Evolutionary conservation across 139 green algal species (phyloP), one percentile per base, ranked within the genome.

Genomic region (Picochlorum sp.): DNA sequence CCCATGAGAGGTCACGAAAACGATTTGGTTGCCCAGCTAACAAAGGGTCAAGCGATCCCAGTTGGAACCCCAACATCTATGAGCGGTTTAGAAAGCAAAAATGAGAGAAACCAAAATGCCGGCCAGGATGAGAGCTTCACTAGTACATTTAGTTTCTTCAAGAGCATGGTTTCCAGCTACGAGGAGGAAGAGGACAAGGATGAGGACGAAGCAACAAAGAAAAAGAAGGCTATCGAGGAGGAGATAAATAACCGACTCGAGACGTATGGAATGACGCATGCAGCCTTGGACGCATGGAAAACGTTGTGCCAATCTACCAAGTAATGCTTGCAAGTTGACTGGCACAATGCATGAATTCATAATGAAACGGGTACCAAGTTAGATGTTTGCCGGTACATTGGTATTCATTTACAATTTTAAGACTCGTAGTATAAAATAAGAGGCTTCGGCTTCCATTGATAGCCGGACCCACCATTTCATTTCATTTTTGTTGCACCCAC

Each of bases 1-100:
- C 59, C 61, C 7, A 36, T 59, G 43, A 52, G 44, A 33, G 67
- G 59, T 5, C 67, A 74, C 33, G 41, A 74, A 18, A 25, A 29
- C 25, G 67, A 74, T 43, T 59, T 74, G 35, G 32, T 74, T 33
- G 61, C 44, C 13, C 59, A 65, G 41, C 52, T 74, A 53, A 69
- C 59, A 1, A 64, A 53, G 32, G 67, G 59, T 10, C 30, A 9
- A 2, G 64, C 45, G 10, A 57, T 57, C 20, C 49, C 65, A 24
- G 33, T 55, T 1, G 64, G 57, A 29, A 28, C 35, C 5, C 33
- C 32, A 7, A 14, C 24, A 26, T 45, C 32, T 35, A 56, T 50
- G 47, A 41, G 6, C 18, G 5, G 40, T 1, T 24, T 31, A n/a
- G 50, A 28, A 3, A 18, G 12, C 14, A 28, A 35, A 8, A 40